These are phyloP conservation scores for Nemania abortiva DNA, from an alignment of 2,329 filamentous ascomycete species.

Conservation along the genomic window DNA sequence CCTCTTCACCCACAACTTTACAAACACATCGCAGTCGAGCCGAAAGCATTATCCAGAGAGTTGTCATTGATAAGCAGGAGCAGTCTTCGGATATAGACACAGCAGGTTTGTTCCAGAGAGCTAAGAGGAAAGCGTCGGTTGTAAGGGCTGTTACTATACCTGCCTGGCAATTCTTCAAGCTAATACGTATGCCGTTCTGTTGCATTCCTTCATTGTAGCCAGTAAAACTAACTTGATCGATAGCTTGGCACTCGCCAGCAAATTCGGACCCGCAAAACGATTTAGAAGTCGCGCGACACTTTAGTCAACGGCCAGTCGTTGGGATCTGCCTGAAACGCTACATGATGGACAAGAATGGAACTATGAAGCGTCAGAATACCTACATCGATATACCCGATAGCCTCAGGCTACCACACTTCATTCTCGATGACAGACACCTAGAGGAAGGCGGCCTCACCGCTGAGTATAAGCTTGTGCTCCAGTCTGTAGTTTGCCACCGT, in stretches of 20 bases:
- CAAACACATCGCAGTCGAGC: constrained; percentile 55
- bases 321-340: constrained; percentile 96
- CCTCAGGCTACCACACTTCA: constrained; percentile 89
- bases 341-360: constrained; percentile 76
- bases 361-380: constrained; percentile 79
- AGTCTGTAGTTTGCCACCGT: constrained; percentile 92
- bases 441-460: constrained; percentile 76
- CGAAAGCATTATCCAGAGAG: constrained; percentile 71
- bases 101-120: constrained; percentile 58
- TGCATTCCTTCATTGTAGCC: constrained; percentile 4
- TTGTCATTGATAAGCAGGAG: constrained; percentile 64
- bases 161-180: constrained; percentile 96
- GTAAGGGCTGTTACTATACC: constrained; percentile 92
- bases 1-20: constrained; percentile 33
- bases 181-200: constrained; percentile 76
- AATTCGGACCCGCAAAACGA: constrained; percentile 70
- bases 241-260: constrained; percentile 84
- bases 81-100: constrained; percentile 59
- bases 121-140: constrained; percentile 61
- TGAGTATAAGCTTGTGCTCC: constrained; percentile 93
- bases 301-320: constrained; percentile 85
- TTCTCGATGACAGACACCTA: constrained; percentile 79
- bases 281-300: constrained; percentile 87
- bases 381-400: constrained; percentile 88
- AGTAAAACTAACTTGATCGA: constrained; percentile 51